A percentile compares a stretch with the other conserved stretches of the same genome.
Evolutionary conservation across 1,284 basidiomycete species (phyloP).

Genomic region (Moniliella sp.): DNA sequence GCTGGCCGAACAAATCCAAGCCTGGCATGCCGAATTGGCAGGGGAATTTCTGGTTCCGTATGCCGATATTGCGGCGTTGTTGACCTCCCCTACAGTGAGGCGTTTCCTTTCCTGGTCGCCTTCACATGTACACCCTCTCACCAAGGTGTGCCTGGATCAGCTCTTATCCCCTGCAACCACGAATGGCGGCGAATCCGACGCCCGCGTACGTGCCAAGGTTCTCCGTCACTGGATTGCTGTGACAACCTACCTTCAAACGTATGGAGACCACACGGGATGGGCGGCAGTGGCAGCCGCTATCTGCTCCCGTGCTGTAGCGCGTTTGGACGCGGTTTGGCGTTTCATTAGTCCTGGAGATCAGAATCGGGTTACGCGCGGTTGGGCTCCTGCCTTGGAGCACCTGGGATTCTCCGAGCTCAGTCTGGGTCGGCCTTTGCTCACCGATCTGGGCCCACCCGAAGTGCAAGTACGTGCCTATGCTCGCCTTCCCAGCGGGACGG

Average conservation of each 20-base stretch:
- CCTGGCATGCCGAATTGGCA: no score
- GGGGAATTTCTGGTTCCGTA: no score
- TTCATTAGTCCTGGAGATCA: slow-evolving; percentile 14
- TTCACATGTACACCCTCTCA: slow-evolving; percentile 16
- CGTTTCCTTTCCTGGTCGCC: not conserved
- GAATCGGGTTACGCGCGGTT: slow-evolving; percentile 10
- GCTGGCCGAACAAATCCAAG: no score
- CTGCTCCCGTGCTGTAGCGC: slow-evolving; percentile 24
- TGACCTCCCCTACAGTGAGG: no score
- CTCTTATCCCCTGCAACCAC: slow-evolving; percentile 5
- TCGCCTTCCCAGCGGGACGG: no score
- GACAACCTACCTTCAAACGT: slow-evolving; percentile 10
- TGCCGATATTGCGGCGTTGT: no score
- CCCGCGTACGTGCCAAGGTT: slow-evolving; percentile 22
- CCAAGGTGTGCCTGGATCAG: slow-evolving; percentile 17
- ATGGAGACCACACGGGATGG: slow-evolving; percentile 24
- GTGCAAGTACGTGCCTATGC: no score
- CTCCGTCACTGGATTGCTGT: slow-evolving; percentile 26
- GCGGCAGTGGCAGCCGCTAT: slow-evolving; percentile 17
- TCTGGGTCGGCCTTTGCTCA: not conserved
- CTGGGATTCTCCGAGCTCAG: slow-evolving; percentile 20
- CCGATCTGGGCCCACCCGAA: no score
- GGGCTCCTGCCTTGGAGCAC: slow-evolving; percentile 14
- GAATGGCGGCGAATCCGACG: no score
- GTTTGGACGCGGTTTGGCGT: slow-evolving; percentile 20